phyloP scores from a whole-genome alignment of 2,329 filamentous ascomycete species.

The Neofusicoccum parvum region DNA sequence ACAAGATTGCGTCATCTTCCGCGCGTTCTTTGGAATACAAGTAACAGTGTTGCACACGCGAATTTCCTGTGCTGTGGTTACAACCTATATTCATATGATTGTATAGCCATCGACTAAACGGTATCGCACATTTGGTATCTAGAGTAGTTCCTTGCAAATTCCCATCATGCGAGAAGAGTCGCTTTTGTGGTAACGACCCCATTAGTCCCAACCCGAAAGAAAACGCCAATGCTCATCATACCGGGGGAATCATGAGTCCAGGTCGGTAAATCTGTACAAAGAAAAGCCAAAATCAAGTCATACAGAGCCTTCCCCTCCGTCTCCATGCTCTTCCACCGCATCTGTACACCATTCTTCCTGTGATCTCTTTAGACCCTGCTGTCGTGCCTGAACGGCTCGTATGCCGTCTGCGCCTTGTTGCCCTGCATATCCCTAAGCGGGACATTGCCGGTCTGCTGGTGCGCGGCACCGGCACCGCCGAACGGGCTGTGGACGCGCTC shows the following conservation, averaged over 20 bases:
- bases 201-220: background rate
- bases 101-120: background rate
- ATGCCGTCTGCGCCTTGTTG: constrained; percentile 22
- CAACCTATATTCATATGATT: background rate
- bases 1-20: background rate
- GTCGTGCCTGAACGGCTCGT: constrained; percentile 21
- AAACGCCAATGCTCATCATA: constrained; percentile 14
- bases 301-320: background rate
- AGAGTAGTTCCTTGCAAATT: background rate
- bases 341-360: background rate
- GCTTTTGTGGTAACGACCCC: background rate
- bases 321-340: too few relatives aligned
- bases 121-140: background rate
- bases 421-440: constrained; percentile 13
- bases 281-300: background rate
- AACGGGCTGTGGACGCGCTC: constrained; percentile 54
- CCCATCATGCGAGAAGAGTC: too few relatives aligned
- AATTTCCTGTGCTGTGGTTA: background rate
- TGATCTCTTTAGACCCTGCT: background rate
- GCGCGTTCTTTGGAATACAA: background rate
- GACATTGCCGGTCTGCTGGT: constrained; percentile 2
- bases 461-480: constrained; percentile 29
- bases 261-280: constrained; percentile 5
- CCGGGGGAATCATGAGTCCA: background rate
- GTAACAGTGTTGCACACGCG: too few relatives aligned